Evolutionary conservation across 352 stramenopile species (phyloP), one percentile per base, ranked within the genome.

Genomic region (Globisporangium irregulare): DNA sequence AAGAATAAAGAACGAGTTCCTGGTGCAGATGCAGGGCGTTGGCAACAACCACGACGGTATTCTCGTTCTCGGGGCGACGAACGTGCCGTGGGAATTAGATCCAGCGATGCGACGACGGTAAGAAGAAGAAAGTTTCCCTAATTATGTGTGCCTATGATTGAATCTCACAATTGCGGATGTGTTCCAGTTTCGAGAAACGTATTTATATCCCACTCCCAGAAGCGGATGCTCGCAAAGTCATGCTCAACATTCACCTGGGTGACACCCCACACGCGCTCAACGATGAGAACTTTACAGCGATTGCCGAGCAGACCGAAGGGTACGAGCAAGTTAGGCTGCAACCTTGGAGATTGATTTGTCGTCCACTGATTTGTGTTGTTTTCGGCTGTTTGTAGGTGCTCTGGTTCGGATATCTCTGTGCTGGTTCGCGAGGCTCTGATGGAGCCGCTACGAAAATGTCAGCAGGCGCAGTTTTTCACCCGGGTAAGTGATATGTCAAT

Each of bases 191-290:
- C 72, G 97, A 99, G 76, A 99, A 99, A 72, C 92, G 97, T 55
- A 98, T 99, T 68, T 99, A 99, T 72, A 99, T 99, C 70, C 96
- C 97, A 59, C 91, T 99, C 25, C 98, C 98, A 38, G 96, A 99
- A 56, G 64, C 73, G 4, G 84, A 96, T 20, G 91, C 97, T 9
- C 76, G 98, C 38, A 86, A 97, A 58, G 84, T 89, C 60, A 99
- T 99, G 97, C 88, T 99, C 59, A 93, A 97, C 65, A 94, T 99
- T 64, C 93, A 99, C 76, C 69, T 99, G 6, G 98, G 98, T 0
- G 97, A 99, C 74, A 99, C 97, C 24, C 94, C 94, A 2, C 92
- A 99, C 70, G 87, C 87, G 38, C 76, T 99, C 32, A 96, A 72
- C 5, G 92, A 99, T 56, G 69, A 86, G 18, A 97, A 99, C 72